These are phyloP conservation scores for Penicillium bovifimosum DNA, from an alignment of 495 filamentous ascomycete species.

Conservation along the genomic window DNA sequence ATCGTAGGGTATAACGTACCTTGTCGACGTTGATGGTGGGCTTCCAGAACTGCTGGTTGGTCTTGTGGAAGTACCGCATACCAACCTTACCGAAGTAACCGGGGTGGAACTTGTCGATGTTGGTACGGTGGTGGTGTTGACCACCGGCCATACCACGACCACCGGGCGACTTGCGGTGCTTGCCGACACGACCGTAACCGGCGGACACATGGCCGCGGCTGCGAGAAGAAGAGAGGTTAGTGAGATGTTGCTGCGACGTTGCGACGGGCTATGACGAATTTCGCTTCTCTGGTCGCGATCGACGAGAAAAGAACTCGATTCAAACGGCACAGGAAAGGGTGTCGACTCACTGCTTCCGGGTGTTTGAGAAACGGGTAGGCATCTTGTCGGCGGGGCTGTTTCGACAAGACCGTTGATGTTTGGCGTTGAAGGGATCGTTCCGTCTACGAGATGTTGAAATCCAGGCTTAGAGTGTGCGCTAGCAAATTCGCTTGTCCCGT, in stretches of 20 bases:
- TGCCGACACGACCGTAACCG: slow-evolving; percentile 87
- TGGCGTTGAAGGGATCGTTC: slow-evolving; percentile 40
- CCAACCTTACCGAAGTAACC: slow-evolving; percentile 98
- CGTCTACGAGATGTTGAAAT: slow-evolving; percentile 39
- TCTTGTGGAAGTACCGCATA: slow-evolving; percentile 94
- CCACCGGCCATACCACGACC: slow-evolving; percentile 95
- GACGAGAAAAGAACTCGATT: slow-evolving; percentile 12
- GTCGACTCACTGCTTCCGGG: slow-evolving; percentile 71
- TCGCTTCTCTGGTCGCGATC: slow-evolving; percentile 18
- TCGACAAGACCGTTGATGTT: slow-evolving; percentile 43
- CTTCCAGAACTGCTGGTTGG: slow-evolving; percentile 87
- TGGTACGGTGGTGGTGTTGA: slow-evolving; percentile 88
- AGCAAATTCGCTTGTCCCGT: slow-evolving; percentile 39
- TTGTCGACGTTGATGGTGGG: slow-evolving; percentile 88
- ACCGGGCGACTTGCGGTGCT: slow-evolving; percentile 92
- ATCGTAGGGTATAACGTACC: slow-evolving; percentile 45
- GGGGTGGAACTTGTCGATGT: slow-evolving; percentile 91
- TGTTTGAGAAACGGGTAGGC: slow-evolving; percentile 79
- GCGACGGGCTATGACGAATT: slow-evolving; percentile 19
- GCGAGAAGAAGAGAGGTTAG: slow-evolving; percentile 23
- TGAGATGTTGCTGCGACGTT: slow-evolving; percentile 9
- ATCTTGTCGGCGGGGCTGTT: slow-evolving; percentile 52
- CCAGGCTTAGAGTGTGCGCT: slow-evolving; percentile 44
- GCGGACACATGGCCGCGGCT: slow-evolving; percentile 93
- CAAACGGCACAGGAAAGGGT: slow-evolving; percentile 15